Percentiles rank a stretch among this genome's conserved stretches.
These are phyloP conservation scores for Thelephora aurantiotincta DNA, from an alignment of 768 basidiomycete genomes.

Conservation along the genomic window DNA sequence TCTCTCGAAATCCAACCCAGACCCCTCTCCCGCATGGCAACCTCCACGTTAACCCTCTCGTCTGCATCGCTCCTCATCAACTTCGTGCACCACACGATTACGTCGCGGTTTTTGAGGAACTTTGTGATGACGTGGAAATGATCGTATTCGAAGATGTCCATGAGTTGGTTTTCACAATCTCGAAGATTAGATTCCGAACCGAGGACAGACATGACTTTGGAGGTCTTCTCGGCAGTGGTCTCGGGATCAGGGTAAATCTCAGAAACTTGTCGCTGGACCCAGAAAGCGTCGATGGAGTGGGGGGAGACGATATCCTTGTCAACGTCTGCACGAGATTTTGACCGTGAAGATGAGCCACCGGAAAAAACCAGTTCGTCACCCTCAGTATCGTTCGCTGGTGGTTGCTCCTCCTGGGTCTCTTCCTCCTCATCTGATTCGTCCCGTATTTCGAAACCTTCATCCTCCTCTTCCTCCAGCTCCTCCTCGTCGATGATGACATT, in stretches of 20 bases:
- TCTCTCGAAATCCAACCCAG: slow-evolving; percentile 92
- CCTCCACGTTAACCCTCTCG: slow-evolving; percentile 85
- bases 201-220: slow-evolving; percentile 71
- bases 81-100: slow-evolving; percentile 96
- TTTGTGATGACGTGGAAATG: slow-evolving; percentile 82
- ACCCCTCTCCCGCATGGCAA: slow-evolving; percentile 96
- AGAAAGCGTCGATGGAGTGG: slow-evolving; percentile 91
- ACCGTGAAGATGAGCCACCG: slow-evolving; percentile 37
- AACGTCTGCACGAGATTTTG: slow-evolving; percentile 32
- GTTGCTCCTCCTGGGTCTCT: slow-evolving; percentile 32
- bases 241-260: slow-evolving; percentile 89
- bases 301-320: slow-evolving; percentile 79
- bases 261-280: slow-evolving; percentile 91
- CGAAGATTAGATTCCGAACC: slow-evolving; percentile 78
- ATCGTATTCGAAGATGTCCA: slow-evolving; percentile 92
- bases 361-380: slow-evolving; percentile 71
- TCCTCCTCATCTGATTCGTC: slow-evolving; percentile 72
- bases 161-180: slow-evolving; percentile 90
- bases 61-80: slow-evolving; percentile 81
- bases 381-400: slow-evolving; percentile 31
- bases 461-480: slow-evolving; percentile 86
- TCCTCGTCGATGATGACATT: slow-evolving; percentile 98
- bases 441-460: slow-evolving; percentile 75
- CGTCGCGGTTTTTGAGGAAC: slow-evolving; percentile 91
- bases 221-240: slow-evolving; percentile 85